A percentile compares a stretch with the other conserved stretches of the same genome.
phyloP scores from a whole-genome alignment of 2,329 filamentous ascomycete genomes.

The Sporothrix inflata region DNA sequence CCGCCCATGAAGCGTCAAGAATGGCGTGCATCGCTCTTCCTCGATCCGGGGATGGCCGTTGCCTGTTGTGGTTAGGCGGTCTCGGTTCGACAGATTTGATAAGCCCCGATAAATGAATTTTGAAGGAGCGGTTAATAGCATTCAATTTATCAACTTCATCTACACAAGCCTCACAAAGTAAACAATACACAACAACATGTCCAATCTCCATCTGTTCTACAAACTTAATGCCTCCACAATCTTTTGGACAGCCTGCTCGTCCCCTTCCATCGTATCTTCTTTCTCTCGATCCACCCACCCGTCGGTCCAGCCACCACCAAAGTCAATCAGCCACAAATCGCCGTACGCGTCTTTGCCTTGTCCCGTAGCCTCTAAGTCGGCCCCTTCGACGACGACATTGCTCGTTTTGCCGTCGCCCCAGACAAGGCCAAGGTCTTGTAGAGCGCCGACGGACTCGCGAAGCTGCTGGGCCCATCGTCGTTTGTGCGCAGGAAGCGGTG shows the following conservation, averaged over 20 bases:
- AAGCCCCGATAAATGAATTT: not conserved
- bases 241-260: slow-evolving; percentile 39
- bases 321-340: slow-evolving; percentile 47
- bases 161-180: no score
- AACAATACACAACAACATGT: no score
- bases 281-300: slow-evolving; percentile 47
- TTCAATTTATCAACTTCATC: no score
- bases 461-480: slow-evolving; percentile 36
- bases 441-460: slow-evolving; percentile 35
- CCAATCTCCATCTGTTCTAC: not conserved
- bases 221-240: slow-evolving; percentile 26
- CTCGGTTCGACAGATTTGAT: not conserved
- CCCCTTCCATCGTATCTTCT: slow-evolving; percentile 44
- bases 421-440: slow-evolving; percentile 39
- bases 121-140: not conserved
- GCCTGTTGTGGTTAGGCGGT: not conserved
- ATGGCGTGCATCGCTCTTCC: slow-evolving; percentile 15
- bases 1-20: no score
- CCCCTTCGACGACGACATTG: slow-evolving; percentile 46
- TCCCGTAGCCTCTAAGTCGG: slow-evolving; percentile 11
- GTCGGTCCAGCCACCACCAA: slow-evolving; percentile 46
- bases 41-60: slow-evolving; percentile 16
- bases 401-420: slow-evolving; percentile 42
- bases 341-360: slow-evolving; percentile 34
- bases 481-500: slow-evolving; percentile 9